These are phyloP conservation scores for Hemisphaericaspora xylanilytica DNA, from an alignment of 1,139 yeast genomes.

Conservation along the genomic window DNA sequence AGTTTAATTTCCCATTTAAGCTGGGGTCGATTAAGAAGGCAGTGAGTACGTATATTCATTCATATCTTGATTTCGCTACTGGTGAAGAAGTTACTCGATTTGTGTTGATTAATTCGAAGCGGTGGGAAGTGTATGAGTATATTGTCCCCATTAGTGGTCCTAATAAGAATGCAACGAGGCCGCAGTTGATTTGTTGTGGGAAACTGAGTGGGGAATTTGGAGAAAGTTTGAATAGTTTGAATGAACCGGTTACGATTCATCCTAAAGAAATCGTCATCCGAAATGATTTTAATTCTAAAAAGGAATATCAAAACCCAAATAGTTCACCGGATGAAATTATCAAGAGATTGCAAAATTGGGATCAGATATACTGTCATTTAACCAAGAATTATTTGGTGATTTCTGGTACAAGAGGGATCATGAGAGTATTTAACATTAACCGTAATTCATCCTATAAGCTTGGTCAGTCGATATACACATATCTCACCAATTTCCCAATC, in stretches of 20 bases:
- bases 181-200: slow-evolving; percentile 65
- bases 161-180: slow-evolving; percentile 32
- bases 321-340: slow-evolving; percentile 26
- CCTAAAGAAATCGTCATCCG: slow-evolving; percentile 26
- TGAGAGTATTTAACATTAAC: slow-evolving; percentile 61
- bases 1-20: slow-evolving; percentile 43
- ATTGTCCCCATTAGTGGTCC: slow-evolving; percentile 17
- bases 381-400: slow-evolving; percentile 61
- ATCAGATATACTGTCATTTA: slow-evolving; percentile 62
- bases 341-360: slow-evolving; percentile 51
- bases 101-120: slow-evolving; percentile 61
- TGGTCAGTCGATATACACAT: slow-evolving; percentile 69
- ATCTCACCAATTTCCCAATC: slow-evolving; percentile 71
- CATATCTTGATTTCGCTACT: slow-evolving; percentile 26
- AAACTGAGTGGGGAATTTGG: slow-evolving; percentile 69
- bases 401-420: slow-evolving; percentile 71
- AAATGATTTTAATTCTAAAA: slow-evolving; percentile 32
- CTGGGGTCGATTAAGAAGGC: slow-evolving; percentile 40
- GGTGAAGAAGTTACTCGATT: slow-evolving; percentile 56
- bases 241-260: slow-evolving; percentile 3
- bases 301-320: slow-evolving; percentile 15
- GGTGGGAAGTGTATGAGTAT: slow-evolving; percentile 70
- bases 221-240: slow-evolving; percentile 34
- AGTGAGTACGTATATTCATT: slow-evolving; percentile 63
- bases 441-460: slow-evolving; percentile 28